A percentile compares a stretch with the other conserved stretches of the same genome.
phyloP scores from a whole-genome alignment of 768 basidiomycete genomes.

The Naganishia vaughanmartiniae region DNA sequence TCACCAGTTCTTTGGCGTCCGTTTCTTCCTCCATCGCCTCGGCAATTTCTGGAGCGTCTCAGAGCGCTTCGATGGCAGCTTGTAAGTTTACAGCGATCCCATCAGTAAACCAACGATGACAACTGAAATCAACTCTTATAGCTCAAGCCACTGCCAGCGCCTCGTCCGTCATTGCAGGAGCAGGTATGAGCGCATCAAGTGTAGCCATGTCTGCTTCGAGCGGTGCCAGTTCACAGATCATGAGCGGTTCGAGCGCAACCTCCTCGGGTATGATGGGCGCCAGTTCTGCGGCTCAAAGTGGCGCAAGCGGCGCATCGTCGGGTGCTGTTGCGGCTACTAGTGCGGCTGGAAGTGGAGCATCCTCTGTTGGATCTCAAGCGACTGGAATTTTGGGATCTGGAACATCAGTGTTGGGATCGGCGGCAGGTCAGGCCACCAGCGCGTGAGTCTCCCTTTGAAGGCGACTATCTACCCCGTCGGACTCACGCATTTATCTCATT shows the following conservation, averaged over 20 bases:
- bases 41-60: conserved; percentile 23
- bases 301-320: conserved; percentile 25
- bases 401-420: conserved; percentile 25
- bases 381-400: conserved; percentile 19
- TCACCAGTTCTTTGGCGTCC: conserved; percentile 13
- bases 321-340: conserved; percentile 9
- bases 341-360: conserved; percentile 1
- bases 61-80: neutral
- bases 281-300: conserved; percentile 1
- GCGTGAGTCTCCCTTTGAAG: neutral
- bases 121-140: no score
- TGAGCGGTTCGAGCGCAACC: conserved; percentile 14
- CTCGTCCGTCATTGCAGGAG: conserved; percentile 5
- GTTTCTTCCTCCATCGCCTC: conserved; percentile 22
- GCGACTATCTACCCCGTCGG: neutral
- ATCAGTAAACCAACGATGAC: no score
- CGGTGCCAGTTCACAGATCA: conserved; percentile 25
- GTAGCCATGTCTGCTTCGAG: conserved; percentile 8
- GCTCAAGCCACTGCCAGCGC: conserved; percentile 22
- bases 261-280: neutral
- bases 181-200: neutral
- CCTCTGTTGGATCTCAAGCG: conserved; percentile 17
- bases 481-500: neutral
- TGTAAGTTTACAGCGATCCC: conserved; percentile 6
- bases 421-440: conserved; percentile 25